Percentiles rank a stretch among this genome's conserved stretches.
These are phyloP conservation scores for Backusella psychrophila DNA, from an alignment of 192 early-diverging fungal species.

Conservation along the genomic window DNA sequence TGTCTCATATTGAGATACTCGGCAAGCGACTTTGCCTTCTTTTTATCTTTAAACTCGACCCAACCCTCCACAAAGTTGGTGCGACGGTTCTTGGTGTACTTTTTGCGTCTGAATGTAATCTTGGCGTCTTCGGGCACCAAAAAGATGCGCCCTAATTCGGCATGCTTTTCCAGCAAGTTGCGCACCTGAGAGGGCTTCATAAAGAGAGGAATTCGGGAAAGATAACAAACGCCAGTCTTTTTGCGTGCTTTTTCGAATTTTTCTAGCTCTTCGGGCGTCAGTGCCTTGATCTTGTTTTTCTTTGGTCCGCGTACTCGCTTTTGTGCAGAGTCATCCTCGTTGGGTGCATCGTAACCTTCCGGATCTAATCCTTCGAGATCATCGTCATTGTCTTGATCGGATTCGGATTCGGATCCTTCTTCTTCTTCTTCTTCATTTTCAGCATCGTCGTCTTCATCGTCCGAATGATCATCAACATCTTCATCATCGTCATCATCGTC, in stretches of 20 bases:
- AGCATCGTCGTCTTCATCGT: slow-evolving; percentile 32
- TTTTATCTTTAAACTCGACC: slow-evolving; percentile 96
- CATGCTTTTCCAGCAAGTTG: slow-evolving; percentile 72
- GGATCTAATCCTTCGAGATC: slow-evolving; percentile 20
- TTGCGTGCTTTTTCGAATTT: slow-evolving; percentile 67
- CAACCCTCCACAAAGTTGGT: slow-evolving; percentile 93
- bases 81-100: slow-evolving; percentile 82
- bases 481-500: slow-evolving; percentile 33
- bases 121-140: slow-evolving; percentile 80
- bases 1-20: slow-evolving; percentile 73
- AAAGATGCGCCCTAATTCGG: slow-evolving; percentile 81
- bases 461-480: slow-evolving; percentile 29
- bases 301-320: not conserved
- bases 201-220: slow-evolving; percentile 90
- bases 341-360: slow-evolving; percentile 21
- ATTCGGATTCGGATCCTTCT: not conserved
- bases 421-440: slow-evolving; percentile 25
- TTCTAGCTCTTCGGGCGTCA: slow-evolving; percentile 56
- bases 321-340: not conserved
- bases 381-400: slow-evolving; percentile 18
- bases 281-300: slow-evolving; percentile 54
- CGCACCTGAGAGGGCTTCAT: slow-evolving; percentile 86
- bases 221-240: slow-evolving; percentile 85
- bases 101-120: slow-evolving; percentile 74
- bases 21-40: slow-evolving; percentile 77